Evolutionary conservation across 495 filamentous ascomycete genomes (phyloP).

Genomic region (Copromyces sp.): DNA sequence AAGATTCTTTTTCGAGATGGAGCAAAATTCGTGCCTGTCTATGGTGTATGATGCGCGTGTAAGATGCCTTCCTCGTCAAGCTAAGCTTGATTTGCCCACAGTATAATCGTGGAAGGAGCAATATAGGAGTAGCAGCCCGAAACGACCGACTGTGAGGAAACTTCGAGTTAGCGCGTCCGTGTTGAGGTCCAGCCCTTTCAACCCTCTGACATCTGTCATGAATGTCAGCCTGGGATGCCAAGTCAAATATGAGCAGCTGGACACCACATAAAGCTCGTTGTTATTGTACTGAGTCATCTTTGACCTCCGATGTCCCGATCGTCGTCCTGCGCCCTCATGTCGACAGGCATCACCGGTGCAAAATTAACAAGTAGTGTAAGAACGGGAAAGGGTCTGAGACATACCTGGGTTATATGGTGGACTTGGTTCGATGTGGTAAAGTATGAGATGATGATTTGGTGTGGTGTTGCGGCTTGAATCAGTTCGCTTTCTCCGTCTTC

Average conservation of each 20-base stretch:
- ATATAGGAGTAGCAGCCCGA: not conserved
- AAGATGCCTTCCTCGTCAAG: not conserved
- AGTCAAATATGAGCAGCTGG: not conserved
- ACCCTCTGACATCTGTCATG: not conserved
- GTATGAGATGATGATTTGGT: not conserved
- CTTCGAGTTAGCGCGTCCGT: not conserved
- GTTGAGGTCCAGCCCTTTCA: not conserved
- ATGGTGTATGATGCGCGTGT: not conserved
- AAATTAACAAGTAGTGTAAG: not conserved
- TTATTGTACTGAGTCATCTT: not conserved
- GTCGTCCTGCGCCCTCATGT: not conserved
- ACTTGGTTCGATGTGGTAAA: not conserved
- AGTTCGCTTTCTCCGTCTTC: not conserved
- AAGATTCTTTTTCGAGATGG: not conserved
- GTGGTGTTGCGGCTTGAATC: not conserved
- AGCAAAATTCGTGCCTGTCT: not conserved
- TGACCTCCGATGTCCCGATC: not conserved
- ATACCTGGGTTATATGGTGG: not conserved
- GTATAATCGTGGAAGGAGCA: not conserved
- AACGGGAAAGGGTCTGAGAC: not conserved
- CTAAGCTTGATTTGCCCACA: not conserved
- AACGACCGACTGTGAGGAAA: not conserved
- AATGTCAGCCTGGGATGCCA: not conserved
- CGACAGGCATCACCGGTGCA: not conserved
- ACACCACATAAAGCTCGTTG: not conserved